Base-by-base conservation (phyloP, 495 filamentous ascomycete species). In the Trichocladium uniseriatum region DNA sequence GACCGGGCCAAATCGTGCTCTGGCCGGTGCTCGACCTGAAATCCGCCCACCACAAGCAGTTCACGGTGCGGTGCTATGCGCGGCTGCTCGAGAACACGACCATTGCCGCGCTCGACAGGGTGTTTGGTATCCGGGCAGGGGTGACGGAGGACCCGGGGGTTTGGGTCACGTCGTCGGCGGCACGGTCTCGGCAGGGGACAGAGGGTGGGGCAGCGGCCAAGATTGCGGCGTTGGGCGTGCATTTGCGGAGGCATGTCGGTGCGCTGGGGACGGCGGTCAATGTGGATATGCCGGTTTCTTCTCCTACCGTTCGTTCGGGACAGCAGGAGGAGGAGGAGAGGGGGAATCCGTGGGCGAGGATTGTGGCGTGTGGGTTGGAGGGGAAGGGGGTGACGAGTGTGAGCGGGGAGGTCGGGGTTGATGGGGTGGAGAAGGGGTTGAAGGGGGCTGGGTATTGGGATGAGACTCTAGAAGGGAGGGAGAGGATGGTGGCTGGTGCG, bases 181-280 rank as follows among this genome's bases (percentile, higher is more conserved):
- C n/a, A n/a, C n/a, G n/a, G n/a, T n/a, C n/a, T n/a, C n/a, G n/a
- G n/a, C n/a, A n/a, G n/a, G n/a, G n/a, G n/a, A n/a, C n/a, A n/a
- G n/a, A n/a, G n/a, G n/a, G n/a, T 3, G 31, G 13, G 31, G 9
- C 7, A 2, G 31, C 31, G 7, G 74, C 69, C 53, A 98, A 98
- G 73, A 87, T 98, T 49, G 84, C 86, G 2, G 87, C 89, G 2
- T 68, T 98, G 6, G 92, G 92, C 2, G 86, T 98, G 21, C 90
- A 95, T 74, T 69, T 95, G 49, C 69, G 87, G 11, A 69, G 91
- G 39, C 79, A 92, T 66, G 79, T 98, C 34, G 86, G 80, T n/a
- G 86, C 83, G 59, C 86, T 88, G 66, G 92, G 92, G 9, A 71
- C 94, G 28, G 91, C 83, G 13, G 61, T 98, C 57, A 98, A 98